These are phyloP conservation scores for Ligustrum vulgare DNA, from an alignment of 257 asterid species.

Conservation along the genomic window DNA sequence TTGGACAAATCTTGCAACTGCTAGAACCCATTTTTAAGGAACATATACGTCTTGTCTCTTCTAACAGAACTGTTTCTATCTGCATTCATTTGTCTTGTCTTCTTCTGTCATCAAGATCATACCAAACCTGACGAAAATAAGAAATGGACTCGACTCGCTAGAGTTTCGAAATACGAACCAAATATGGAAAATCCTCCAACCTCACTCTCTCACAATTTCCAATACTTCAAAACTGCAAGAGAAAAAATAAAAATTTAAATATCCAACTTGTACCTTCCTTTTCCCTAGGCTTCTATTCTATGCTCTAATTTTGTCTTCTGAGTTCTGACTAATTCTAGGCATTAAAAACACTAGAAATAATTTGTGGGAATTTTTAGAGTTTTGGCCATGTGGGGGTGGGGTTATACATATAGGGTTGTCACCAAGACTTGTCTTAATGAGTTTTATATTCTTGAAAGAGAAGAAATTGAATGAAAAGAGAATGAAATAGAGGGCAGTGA, in stretches of 20 bases:
- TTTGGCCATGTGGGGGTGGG: slow-evolving; percentile 60
- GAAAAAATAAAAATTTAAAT: slow-evolving; percentile 21
- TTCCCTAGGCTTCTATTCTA: slow-evolving; percentile 32
- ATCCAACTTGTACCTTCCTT: slow-evolving; percentile 12
- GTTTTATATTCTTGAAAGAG: slow-evolving; percentile 14
- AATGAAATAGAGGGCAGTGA: slow-evolving; percentile 9
- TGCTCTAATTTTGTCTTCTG: slow-evolving; percentile 32
- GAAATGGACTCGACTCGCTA: not conserved
- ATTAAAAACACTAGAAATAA: slow-evolving; percentile 25
- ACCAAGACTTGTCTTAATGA: slow-evolving; percentile 37
- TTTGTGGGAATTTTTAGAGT: slow-evolving; percentile 36
- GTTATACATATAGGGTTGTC: slow-evolving; percentile 66
- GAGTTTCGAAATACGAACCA: not conserved
- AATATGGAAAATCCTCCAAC: slow-evolving; percentile 32
- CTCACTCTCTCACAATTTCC: slow-evolving; percentile 47
- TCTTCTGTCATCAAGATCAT: slow-evolving; percentile 37
- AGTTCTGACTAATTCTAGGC: slow-evolving; percentile 38
- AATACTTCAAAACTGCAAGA: slow-evolving; percentile 20
- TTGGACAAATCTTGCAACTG: slow-evolving; percentile 43
- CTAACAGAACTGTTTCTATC: slow-evolving; percentile 26
- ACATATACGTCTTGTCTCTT: slow-evolving; percentile 30
- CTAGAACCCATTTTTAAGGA: slow-evolving; percentile 47
- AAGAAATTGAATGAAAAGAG: slow-evolving; percentile 30
- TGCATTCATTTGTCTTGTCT: slow-evolving; percentile 42
- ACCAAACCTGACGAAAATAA: slow-evolving; percentile 11